Evolutionary conservation across 1,284 basidiomycete genomes (phyloP).

Genomic region (Heliocybe sulcata): DNA sequence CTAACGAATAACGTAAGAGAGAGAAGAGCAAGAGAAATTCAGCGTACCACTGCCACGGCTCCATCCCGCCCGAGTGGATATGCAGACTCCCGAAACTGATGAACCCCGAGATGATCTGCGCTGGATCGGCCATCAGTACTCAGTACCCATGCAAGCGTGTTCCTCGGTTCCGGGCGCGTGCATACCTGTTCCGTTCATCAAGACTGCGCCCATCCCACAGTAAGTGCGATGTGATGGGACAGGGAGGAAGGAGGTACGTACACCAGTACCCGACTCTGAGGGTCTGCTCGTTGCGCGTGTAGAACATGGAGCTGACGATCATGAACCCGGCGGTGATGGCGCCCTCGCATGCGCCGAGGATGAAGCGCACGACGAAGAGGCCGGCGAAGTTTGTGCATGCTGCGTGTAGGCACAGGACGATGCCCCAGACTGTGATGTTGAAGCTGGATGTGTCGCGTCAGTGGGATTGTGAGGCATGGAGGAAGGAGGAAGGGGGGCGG

Average conservation of each 20-base stretch:
- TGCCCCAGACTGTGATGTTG: constrained; percentile 65
- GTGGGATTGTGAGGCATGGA: background rate
- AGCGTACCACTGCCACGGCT: constrained; percentile 63
- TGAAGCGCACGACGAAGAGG: constrained; percentile 56
- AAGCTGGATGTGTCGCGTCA: constrained; percentile 28
- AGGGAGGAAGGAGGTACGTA: constrained; percentile 26
- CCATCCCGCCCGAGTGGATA: constrained; percentile 42
- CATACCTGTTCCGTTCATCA: constrained; percentile 39
- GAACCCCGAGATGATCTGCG: constrained; percentile 59
- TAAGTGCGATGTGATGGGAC: background rate
- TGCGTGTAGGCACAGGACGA: constrained; percentile 57
- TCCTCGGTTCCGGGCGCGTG: background rate
- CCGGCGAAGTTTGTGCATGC: constrained; percentile 68
- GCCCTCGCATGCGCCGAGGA: constrained; percentile 73
- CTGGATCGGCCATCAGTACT: constrained; percentile 6
- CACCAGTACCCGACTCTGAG: constrained; percentile 75
- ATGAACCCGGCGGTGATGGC: constrained; percentile 74
- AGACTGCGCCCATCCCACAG: constrained; percentile 26
- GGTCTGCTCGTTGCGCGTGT: constrained; percentile 69
- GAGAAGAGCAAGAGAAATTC: background rate
- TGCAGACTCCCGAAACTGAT: constrained; percentile 64
- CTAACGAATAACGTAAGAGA: constrained; percentile 21
- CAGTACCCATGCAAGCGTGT: background rate
- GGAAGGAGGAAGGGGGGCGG: constrained; percentile 3
- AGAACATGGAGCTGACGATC: constrained; percentile 75